Evolutionary conservation across 805 yeast genomes (phyloP).

Genomic region (Schwanniomyces sp.): DNA sequence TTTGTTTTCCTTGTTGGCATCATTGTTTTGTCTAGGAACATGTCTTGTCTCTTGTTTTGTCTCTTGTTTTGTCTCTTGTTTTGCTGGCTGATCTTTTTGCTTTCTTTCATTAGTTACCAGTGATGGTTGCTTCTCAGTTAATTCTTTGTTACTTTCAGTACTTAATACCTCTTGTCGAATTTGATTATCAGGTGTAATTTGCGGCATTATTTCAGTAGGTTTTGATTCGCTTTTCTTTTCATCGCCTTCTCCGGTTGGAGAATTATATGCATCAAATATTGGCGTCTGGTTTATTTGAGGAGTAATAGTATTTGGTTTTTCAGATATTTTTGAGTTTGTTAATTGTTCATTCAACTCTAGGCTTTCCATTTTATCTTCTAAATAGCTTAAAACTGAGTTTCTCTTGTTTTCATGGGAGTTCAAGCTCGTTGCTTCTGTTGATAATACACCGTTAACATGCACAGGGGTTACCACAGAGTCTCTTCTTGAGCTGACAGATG

Average conservation of each 20-base stretch:
- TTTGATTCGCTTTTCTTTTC: background rate
- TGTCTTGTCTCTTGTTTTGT: constrained; percentile 1
- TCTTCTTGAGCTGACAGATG: constrained; percentile 23
- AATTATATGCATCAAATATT: constrained; percentile 18
- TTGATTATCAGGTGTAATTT: background rate
- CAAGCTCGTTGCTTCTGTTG: constrained; percentile 16
- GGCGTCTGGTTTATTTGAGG: constrained; percentile 34
- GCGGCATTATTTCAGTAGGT: background rate
- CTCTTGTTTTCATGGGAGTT: constrained; percentile 30
- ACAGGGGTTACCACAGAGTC: constrained; percentile 44
- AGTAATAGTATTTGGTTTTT: constrained; percentile 11
- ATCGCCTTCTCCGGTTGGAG: constrained; percentile 8
- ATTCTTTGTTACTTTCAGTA: background rate
- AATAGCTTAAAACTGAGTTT: constrained; percentile 40
- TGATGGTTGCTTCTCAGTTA: background rate
- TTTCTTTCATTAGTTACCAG: background rate
- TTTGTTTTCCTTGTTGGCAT: constrained; percentile 19
- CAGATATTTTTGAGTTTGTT: constrained; percentile 16
- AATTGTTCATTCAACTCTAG: constrained; percentile 35
- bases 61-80: background rate
- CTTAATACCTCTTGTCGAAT: background rate
- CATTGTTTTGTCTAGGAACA: background rate
- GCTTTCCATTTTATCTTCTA: constrained; percentile 45
- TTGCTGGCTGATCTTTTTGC: background rate
- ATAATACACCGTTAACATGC: constrained; percentile 44